Percentiles rank a stretch among this genome's conserved stretches.
Evolutionary conservation across 208 protist genomes (phyloP).

Genomic region (Trypanosoma brucei): DNA sequence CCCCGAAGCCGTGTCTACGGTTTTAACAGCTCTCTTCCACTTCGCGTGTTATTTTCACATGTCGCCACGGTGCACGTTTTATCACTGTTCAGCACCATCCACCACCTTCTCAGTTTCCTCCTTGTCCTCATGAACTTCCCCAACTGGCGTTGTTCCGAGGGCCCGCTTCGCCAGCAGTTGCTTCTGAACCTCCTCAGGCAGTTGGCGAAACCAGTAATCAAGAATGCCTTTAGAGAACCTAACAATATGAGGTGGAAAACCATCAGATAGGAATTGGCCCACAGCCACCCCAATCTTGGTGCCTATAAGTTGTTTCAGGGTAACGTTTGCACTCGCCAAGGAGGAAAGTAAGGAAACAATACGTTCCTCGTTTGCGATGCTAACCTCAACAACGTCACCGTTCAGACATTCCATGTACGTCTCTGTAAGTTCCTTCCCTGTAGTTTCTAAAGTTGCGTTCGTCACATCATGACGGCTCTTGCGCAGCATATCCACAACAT

Average conservation of each 20-base stretch:
- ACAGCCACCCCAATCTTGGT: slow-evolving; percentile 55
- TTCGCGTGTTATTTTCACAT: too few species aligned
- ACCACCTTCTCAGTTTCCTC: too few species aligned
- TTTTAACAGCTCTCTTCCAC: too few species aligned
- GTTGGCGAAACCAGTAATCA: slow-evolving; percentile 64
- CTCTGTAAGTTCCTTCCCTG: neutral
- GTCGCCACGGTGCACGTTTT: too few species aligned
- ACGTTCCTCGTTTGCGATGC: slow-evolving; percentile 20
- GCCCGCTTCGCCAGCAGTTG: slow-evolving; percentile 22
- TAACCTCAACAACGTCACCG: neutral
- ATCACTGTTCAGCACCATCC: too few species aligned
- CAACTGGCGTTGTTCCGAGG: too few species aligned
- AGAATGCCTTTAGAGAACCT: slow-evolving; percentile 58
- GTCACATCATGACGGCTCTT: too few species aligned
- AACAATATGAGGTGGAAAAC: slow-evolving; percentile 34
- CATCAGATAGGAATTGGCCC: slow-evolving; percentile 40
- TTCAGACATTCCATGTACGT: slow-evolving; percentile 4
- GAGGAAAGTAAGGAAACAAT: slow-evolving; percentile 38
- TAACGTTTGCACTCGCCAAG: slow-evolving; percentile 38
- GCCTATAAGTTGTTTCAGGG: slow-evolving; percentile 50
- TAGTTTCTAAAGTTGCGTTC: too few species aligned
- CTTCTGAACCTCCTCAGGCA: slow-evolving; percentile 38
- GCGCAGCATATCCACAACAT: too few species aligned
- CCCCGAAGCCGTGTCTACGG: too few species aligned
- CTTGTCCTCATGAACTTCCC: too few species aligned